Conservation (phyloP, 192 early-diverging fungal genomes). For the Podila clonocystis region DNA sequence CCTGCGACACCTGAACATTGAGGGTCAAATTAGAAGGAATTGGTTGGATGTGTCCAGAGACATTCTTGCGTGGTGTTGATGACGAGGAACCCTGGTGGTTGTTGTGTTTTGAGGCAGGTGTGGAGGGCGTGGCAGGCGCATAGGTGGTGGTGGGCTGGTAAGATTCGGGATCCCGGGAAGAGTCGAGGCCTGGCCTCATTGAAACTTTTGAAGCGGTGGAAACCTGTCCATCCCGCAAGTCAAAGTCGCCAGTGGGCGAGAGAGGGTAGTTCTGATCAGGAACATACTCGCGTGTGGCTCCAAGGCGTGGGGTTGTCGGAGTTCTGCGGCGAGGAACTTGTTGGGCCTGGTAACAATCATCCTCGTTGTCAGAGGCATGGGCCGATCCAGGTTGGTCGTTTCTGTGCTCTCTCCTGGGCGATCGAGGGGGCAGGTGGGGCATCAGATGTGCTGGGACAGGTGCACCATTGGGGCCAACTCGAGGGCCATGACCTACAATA, state of each 20-base stretch:
- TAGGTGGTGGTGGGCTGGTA: background rate
- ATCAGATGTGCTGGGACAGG: slow-evolving; percentile 1
- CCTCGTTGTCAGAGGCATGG: slow-evolving; percentile 35
- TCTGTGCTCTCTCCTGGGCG: slow-evolving; percentile 41
- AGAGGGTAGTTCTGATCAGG: slow-evolving; percentile 12
- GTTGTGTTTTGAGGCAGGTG: background rate
- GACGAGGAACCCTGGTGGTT: background rate
- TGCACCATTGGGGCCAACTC: background rate
- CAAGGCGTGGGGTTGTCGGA: background rate
- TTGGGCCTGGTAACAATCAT: slow-evolving; percentile 9
- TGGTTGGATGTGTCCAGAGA: slow-evolving; percentile 33
- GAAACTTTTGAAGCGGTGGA: slow-evolving; percentile 16
- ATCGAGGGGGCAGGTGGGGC: slow-evolving; percentile 39
- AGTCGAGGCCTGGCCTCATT: background rate
- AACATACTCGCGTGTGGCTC: slow-evolving; percentile 3
- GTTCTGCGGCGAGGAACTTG: slow-evolving; percentile 3
- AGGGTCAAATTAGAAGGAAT: background rate
- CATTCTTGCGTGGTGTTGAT: slow-evolving; percentile 12
- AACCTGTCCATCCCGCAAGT: background rate
- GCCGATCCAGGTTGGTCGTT: slow-evolving; percentile 32
- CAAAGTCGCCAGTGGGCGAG: background rate
- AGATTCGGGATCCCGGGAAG: background rate
- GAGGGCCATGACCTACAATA: background rate
- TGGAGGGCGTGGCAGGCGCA: background rate
- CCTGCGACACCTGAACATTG: background rate